phyloP scores from a whole-genome alignment of 1,139 yeast genomes.

The Arxiozyma heterogenica region DNA sequence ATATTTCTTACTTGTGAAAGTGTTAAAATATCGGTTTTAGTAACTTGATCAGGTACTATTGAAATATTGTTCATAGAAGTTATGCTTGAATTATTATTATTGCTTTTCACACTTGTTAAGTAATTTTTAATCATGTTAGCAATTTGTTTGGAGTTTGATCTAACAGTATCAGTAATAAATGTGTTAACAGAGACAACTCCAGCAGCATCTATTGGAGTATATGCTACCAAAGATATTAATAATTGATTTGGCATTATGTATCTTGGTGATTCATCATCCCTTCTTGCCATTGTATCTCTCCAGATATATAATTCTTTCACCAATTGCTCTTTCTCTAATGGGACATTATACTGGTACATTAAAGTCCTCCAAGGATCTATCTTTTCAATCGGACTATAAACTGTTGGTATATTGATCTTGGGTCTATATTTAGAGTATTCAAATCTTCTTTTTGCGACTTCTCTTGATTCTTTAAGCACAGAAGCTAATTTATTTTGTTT shows the following conservation, averaged over 20 bases:
- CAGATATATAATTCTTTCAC: slow-evolving; percentile 61
- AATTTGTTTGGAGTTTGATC: slow-evolving; percentile 47
- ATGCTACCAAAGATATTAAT: slow-evolving; percentile 51
- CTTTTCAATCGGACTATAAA: slow-evolving; percentile 42
- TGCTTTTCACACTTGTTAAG: slow-evolving; percentile 5
- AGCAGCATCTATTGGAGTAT: slow-evolving; percentile 48
- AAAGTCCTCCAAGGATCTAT: slow-evolving; percentile 52
- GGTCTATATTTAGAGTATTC: slow-evolving; percentile 65
- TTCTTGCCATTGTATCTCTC: slow-evolving; percentile 73
- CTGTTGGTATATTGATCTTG: slow-evolving; percentile 29
- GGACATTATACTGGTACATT: slow-evolving; percentile 59
- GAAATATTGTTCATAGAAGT: not conserved
- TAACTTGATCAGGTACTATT: not conserved
- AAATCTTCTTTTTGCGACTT: slow-evolving; percentile 73
- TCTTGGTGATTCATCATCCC: slow-evolving; percentile 74
- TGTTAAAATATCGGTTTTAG: not conserved
- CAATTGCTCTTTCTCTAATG: slow-evolving; percentile 45
- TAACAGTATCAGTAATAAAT: slow-evolving; percentile 47
- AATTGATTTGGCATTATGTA: slow-evolving; percentile 78
- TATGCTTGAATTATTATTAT: not conserved
- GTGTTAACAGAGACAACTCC: slow-evolving; percentile 49
- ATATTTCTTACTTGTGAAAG: slow-evolving; percentile 3
- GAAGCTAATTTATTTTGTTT: slow-evolving; percentile 42
- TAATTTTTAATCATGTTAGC: slow-evolving; percentile 41
- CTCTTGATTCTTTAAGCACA: slow-evolving; percentile 71